Conservation (phyloP, 768 basidiomycete species). For the Boletus rubroflammeus region DNA sequence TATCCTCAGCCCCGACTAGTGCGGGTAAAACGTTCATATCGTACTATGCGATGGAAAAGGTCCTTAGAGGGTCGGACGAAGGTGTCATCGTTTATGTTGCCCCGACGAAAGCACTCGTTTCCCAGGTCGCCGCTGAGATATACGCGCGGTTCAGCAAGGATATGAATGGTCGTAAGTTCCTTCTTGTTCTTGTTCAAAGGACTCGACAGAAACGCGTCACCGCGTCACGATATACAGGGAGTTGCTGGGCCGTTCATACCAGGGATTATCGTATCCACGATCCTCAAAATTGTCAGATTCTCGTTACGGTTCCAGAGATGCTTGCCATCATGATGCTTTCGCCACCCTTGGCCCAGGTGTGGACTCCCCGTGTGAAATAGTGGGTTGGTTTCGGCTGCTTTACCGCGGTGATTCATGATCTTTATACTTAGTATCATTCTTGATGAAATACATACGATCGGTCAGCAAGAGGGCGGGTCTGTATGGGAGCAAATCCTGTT, state of each 20-base stretch:
- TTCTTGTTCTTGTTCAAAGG: background rate
- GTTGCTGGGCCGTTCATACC: conserved; percentile 64
- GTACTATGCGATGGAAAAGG: conserved; percentile 72
- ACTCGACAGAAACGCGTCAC: background rate
- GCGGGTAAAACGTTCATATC: conserved; percentile 78
- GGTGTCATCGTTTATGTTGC: conserved; percentile 71
- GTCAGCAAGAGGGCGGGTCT: conserved; percentile 63
- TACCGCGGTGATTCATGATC: background rate
- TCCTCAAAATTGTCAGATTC: conserved; percentile 64
- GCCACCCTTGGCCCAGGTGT: conserved; percentile 54
- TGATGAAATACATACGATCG: conserved; percentile 56
- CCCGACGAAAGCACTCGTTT: conserved; percentile 71
- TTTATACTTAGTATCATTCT: conserved; percentile 53
- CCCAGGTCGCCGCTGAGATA: conserved; percentile 70
- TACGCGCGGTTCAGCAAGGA: conserved; percentile 66
- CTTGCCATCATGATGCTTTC: conserved; percentile 67
- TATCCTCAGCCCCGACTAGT: conserved; percentile 55
- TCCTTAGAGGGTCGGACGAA: conserved; percentile 59
- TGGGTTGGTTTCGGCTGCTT: conserved; percentile 18
- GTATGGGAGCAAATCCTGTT: conserved; percentile 77
- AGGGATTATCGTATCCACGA: conserved; percentile 62
- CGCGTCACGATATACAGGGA: conserved; percentile 34
- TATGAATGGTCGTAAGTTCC: conserved; percentile 40
- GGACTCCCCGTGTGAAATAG: conserved; percentile 65
- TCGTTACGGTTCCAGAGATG: conserved; percentile 73